Evolutionary conservation across 257 asterid species (phyloP).

Genomic region (Solanum phureja): DNA sequence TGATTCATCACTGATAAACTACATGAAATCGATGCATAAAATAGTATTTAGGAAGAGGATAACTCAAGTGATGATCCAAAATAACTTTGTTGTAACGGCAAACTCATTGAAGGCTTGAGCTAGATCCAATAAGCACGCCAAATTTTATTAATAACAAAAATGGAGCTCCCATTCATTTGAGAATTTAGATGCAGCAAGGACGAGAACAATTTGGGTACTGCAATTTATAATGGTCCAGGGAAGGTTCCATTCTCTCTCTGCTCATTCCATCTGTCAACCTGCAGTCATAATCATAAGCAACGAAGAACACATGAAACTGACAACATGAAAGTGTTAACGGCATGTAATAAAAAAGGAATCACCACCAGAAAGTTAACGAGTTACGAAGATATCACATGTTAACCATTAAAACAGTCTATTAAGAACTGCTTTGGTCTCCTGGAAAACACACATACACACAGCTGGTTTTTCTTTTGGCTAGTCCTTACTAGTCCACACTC

Average conservation of each 20-base stretch:
- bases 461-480: neutral
- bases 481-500: neutral
- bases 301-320: neutral
- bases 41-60: neutral
- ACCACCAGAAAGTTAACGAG: neutral
- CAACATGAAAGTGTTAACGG: neutral
- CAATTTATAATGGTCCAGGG: constrained; percentile 80
- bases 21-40: neutral
- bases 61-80: neutral
- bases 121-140: constrained; percentile 11
- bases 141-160: constrained; percentile 16
- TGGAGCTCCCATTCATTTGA: constrained; percentile 17
- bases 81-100: neutral
- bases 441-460: neutral
- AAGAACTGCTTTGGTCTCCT: neutral
- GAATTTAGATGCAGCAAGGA: neutral
- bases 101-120: constrained; percentile 6
- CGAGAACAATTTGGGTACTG: constrained; percentile 1
- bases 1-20: neutral
- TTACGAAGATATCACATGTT: neutral
- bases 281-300: constrained; percentile 17
- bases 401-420: neutral
- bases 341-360: neutral
- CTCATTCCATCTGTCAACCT: constrained; percentile 94
- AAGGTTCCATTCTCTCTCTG: constrained; percentile 96